phyloP scores from a whole-genome alignment of 2,329 filamentous ascomycete genomes.

The Trichophyton rubrum region DNA sequence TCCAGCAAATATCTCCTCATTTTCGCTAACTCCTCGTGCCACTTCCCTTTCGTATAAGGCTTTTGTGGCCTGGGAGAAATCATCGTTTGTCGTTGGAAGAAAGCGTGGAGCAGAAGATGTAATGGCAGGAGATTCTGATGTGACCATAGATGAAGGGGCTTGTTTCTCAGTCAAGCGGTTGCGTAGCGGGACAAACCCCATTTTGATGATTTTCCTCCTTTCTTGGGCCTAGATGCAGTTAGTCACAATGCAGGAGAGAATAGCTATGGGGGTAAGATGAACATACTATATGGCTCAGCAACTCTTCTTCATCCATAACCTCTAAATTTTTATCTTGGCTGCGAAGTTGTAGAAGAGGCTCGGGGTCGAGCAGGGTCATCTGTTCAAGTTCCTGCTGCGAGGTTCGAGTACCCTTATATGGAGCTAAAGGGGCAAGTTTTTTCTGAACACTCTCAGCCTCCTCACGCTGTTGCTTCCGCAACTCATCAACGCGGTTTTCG shows the following conservation, averaged over 20 bases:
- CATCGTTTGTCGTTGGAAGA: conserved; percentile 55
- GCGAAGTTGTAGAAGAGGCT: conserved; percentile 52
- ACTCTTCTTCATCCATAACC: conserved; percentile 45
- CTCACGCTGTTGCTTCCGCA: conserved; percentile 55
- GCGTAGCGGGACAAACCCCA: conserved; percentile 55
- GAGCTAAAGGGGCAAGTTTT: conserved; percentile 42
- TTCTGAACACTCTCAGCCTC: conserved; percentile 47
- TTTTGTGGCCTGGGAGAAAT: conserved; percentile 76
- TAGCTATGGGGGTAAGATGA: too few relatives aligned
- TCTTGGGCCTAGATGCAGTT: conserved; percentile 35
- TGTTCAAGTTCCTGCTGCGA: background rate
- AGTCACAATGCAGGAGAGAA: background rate
- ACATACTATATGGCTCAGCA: conserved; percentile 44
- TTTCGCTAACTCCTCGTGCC: conserved; percentile 77
- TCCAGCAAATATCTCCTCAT: conserved; percentile 87
- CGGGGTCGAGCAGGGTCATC: conserved; percentile 44
- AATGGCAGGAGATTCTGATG: conserved; percentile 28
- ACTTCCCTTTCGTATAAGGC: conserved; percentile 87
- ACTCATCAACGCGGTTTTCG: conserved; percentile 51
- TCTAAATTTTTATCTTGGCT: conserved; percentile 51
- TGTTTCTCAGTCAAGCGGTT: conserved; percentile 30
- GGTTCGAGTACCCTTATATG: conserved; percentile 8
- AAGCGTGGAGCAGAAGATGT: conserved; percentile 52
- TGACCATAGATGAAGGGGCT: conserved; percentile 20
- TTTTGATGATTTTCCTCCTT: conserved; percentile 48